Evolutionary conservation across 306 rosid genomes (phyloP).

Genomic region (Rosa multiflora): DNA sequence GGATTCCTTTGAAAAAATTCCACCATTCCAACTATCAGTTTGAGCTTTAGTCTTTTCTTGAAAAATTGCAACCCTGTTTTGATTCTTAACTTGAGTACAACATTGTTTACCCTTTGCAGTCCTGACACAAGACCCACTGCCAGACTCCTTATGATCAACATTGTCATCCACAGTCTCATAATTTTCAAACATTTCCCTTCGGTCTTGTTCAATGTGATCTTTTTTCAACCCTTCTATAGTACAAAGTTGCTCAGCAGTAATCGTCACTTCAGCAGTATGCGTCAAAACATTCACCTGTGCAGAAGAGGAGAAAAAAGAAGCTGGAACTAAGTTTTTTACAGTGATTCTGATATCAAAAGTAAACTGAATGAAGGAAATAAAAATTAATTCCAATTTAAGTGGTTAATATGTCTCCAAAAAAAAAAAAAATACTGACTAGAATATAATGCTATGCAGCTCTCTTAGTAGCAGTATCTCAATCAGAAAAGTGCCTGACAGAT

Average conservation of each 20-base stretch:
- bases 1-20: not conserved
- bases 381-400: too few species aligned
- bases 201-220: conserved; percentile 53
- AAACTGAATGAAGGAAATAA: not conserved
- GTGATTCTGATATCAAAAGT: not conserved
- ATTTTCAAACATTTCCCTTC: conserved; percentile 38
- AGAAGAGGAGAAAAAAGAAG: not conserved
- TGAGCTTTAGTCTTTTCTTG: conserved; percentile 4
- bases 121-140: conserved; percentile 8
- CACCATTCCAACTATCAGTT: not conserved
- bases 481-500: too few species aligned
- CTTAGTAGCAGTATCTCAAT: too few species aligned
- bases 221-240: conserved; percentile 35
- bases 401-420: too few species aligned
- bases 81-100: conserved; percentile 9
- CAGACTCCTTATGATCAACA: conserved; percentile 9
- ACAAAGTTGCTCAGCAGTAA: not conserved
- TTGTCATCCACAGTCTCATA: conserved; percentile 11
- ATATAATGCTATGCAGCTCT: too few species aligned
- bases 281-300: conserved; percentile 67
- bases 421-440: too few species aligned
- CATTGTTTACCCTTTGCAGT: conserved; percentile 11
- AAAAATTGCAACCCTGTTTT: not conserved
- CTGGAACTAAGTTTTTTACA: not conserved
- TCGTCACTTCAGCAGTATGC: conserved; percentile 50